A percentile compares a stretch with the other conserved stretches of the same genome.
Conservation (phyloP, 306 rosid species). For the Vigna mungo region DNA sequence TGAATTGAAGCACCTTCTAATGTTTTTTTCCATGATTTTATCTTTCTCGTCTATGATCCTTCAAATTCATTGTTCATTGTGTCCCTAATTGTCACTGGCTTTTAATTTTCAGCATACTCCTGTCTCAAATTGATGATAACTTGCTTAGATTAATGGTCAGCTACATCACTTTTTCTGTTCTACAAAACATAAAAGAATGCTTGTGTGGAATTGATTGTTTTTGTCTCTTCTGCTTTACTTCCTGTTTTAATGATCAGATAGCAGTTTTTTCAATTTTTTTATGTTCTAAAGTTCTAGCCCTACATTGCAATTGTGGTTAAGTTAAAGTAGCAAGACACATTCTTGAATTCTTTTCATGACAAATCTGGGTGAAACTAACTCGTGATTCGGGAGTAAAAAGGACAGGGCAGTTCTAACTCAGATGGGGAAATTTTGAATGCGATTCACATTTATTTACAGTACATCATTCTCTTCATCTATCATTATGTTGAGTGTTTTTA, state of each 20-base stretch:
- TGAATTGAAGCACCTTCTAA: slow-evolving; percentile 43
- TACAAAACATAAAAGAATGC: no score
- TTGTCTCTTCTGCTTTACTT: neutral
- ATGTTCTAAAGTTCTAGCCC: neutral
- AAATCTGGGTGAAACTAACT: neutral
- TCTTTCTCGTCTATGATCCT: slow-evolving; percentile 21
- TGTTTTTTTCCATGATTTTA: slow-evolving; percentile 18
- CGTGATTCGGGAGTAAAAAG: neutral
- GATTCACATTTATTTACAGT: neutral
- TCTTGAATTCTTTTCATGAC: slow-evolving; percentile 8
- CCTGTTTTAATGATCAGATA: neutral
- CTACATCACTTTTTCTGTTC: neutral
- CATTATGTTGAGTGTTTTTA: no score
- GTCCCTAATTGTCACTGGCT: slow-evolving; percentile 5
- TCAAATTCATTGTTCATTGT: slow-evolving; percentile 20
- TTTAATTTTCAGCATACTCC: neutral
- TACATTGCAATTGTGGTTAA: neutral
- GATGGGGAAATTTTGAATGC: neutral
- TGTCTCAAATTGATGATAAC: slow-evolving; percentile 13
- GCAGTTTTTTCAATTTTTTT: neutral
- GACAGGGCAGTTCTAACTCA: neutral
- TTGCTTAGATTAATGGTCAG: slow-evolving; percentile 2
- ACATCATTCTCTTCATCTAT: no score
- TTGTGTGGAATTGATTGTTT: slow-evolving; percentile 13
- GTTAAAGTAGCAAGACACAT: neutral